Conservation (phyloP, 345 rosid genomes). For the Eucalyptus erythrocorys region DNA sequence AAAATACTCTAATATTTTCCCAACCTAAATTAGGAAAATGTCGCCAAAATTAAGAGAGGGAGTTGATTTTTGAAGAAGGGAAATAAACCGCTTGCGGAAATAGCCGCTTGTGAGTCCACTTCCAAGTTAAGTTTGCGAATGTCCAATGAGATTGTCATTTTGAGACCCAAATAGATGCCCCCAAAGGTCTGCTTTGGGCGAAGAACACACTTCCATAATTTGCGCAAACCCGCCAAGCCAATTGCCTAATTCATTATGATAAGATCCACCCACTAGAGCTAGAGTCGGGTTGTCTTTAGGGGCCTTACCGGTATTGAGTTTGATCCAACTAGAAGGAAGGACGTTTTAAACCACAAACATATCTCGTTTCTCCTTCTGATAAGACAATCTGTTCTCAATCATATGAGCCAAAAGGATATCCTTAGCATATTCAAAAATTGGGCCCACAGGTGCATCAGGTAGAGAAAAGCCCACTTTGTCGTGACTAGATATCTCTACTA, state of each 20-base stretch:
- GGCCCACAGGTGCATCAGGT: background rate
- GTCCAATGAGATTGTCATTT: background rate
- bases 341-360: background rate
- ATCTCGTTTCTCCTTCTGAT: background rate
- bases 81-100: too few relatives aligned
- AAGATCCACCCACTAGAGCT: background rate
- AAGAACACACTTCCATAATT: background rate
- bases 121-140: background rate
- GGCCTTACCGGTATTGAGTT: background rate
- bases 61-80: too few relatives aligned
- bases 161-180: background rate
- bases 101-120: too few relatives aligned
- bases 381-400: background rate
- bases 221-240: background rate
- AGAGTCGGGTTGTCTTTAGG: background rate
- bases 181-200: background rate
- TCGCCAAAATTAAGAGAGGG: too few relatives aligned
- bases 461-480: background rate
- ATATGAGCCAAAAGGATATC: too few relatives aligned
- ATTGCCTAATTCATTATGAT: background rate
- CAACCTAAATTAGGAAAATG: background rate
- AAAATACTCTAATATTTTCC: background rate
- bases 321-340: background rate
- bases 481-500: background rate
- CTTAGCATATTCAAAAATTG: too few relatives aligned